A percentile compares a stretch with the other conserved stretches of the same genome.
Conservation (phyloP, 805 yeast species). For the Blastobotrys peoriensis region DNA sequence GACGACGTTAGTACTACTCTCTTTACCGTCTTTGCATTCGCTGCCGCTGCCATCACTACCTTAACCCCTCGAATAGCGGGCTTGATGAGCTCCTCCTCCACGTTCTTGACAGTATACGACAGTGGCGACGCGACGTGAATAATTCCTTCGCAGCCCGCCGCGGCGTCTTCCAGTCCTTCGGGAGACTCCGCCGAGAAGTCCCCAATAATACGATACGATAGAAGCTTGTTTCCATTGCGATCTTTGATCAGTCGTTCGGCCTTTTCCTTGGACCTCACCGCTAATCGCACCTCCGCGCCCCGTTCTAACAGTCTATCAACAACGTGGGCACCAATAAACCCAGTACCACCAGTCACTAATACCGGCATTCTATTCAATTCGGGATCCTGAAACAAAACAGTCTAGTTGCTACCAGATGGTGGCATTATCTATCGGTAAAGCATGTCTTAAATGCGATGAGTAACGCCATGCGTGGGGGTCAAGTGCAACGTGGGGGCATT, state of each 20-base stretch:
- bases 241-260: slow-evolving; percentile 29
- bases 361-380: neutral
- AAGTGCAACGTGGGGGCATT: too few species aligned
- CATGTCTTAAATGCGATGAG: too few species aligned
- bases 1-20: slow-evolving; percentile 48
- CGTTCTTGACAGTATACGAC: slow-evolving; percentile 28
- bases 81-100: slow-evolving; percentile 37
- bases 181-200: slow-evolving; percentile 33
- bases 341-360: slow-evolving; percentile 45
- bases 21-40: slow-evolving; percentile 37
- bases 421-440: too few species aligned
- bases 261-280: slow-evolving; percentile 39
- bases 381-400: neutral
- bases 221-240: slow-evolving; percentile 14
- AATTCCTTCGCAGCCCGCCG: slow-evolving; percentile 30
- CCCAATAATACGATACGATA: slow-evolving; percentile 22
- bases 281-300: slow-evolving; percentile 39
- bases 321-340: slow-evolving; percentile 46
- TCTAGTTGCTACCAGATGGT: neutral
- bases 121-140: slow-evolving; percentile 37
- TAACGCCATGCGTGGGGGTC: too few species aligned
- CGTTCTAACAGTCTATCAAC: slow-evolving; percentile 36
- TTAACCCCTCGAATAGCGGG: slow-evolving; percentile 47
- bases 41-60: slow-evolving; percentile 38
- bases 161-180: slow-evolving; percentile 37